A percentile compares a stretch with the other conserved stretches of the same genome.
phyloP scores from a whole-genome alignment of 139 green algal genomes.

The Picochlorum sp. region DNA sequence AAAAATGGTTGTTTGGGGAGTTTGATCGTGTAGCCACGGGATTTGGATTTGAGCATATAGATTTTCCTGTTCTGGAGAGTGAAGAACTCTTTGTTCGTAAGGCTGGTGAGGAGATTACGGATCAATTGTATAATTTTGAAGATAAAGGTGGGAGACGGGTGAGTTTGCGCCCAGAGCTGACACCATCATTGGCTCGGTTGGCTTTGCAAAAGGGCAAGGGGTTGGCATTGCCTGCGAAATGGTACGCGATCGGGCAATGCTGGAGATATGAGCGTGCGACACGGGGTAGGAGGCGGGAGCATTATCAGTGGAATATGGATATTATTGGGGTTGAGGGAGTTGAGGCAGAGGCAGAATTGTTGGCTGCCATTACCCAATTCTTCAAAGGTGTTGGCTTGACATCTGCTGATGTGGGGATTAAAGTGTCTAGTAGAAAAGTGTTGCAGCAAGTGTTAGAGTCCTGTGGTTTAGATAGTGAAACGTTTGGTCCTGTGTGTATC shows the following conservation, averaged over 20 bases:
- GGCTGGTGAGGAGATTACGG: slow-evolving; percentile 95
- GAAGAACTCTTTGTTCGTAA: slow-evolving; percentile 96
- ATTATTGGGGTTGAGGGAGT: slow-evolving; percentile 74
- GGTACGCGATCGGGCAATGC: slow-evolving; percentile 89
- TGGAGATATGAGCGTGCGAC: slow-evolving; percentile 96
- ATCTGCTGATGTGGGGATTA: slow-evolving; percentile 77
- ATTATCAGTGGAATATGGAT: slow-evolving; percentile 99
- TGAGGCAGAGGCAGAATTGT: slow-evolving; percentile 90
- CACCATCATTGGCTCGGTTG: slow-evolving; percentile 79
- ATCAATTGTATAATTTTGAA: slow-evolving; percentile 97
- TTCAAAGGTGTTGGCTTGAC: slow-evolving; percentile 73
- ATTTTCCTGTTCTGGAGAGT: slow-evolving; percentile 90
- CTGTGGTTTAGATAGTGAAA: slow-evolving; percentile 52
- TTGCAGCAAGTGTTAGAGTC: slow-evolving; percentile 54
- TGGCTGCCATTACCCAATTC: slow-evolving; percentile 82
- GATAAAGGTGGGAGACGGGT: slow-evolving; percentile 88
- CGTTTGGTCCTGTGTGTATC: slow-evolving; percentile 75
- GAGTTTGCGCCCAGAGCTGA: slow-evolving; percentile 91
- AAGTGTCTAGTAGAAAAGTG: slow-evolving; percentile 85
- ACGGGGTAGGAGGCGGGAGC: slow-evolving; percentile 82
- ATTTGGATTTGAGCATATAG: slow-evolving; percentile 92
- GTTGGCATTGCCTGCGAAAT: slow-evolving; percentile 85
- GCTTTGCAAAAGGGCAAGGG: slow-evolving; percentile 55
- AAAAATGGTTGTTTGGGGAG: slow-evolving; percentile 88
- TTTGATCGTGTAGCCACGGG: slow-evolving; percentile 50